A percentile compares a stretch with the other conserved stretches of the same genome.
Conservation (phyloP, 805 yeast species). For the Lipomyces spencermartinsiae region DNA sequence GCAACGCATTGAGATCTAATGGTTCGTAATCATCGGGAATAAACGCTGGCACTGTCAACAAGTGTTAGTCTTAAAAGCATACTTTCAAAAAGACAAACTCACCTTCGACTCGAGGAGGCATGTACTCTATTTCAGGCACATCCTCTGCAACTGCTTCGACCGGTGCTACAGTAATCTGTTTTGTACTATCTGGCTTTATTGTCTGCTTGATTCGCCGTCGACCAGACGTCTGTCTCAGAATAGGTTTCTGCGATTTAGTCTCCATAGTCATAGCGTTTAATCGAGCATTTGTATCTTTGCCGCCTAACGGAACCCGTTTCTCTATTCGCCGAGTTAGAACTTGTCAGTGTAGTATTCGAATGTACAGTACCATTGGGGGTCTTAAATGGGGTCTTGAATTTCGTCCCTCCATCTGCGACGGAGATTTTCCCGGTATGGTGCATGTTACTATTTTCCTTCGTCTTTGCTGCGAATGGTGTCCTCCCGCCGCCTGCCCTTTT, state of each 20-base stretch:
- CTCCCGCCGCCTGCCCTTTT: constrained; percentile 15
- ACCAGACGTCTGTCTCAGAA: constrained; percentile 1
- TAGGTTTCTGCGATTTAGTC: background rate
- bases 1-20: constrained; percentile 22
- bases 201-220: constrained; percentile 8
- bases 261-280: background rate
- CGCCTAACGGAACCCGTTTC: constrained; percentile 38
- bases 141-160: constrained; percentile 15
- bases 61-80: background rate
- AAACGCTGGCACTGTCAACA: constrained; percentile 25
- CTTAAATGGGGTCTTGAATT: constrained; percentile 21
- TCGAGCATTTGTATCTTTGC: constrained; percentile 39
- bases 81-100: background rate
- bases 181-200: background rate
- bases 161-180: background rate
- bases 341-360: background rate
- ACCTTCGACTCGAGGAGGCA: constrained; percentile 34
- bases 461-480: constrained; percentile 30
- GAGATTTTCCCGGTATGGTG: constrained; percentile 16
- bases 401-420: background rate
- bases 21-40: constrained; percentile 35
- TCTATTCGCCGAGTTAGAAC: constrained; percentile 13
- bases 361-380: constrained; percentile 33
- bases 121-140: constrained; percentile 36
- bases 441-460: constrained; percentile 23